Evolutionary conservation across 2,329 filamentous ascomycete species (phyloP), one percentile per base, ranked within the genome.

Genomic region (Myriosclerotinia duriaeana): DNA sequence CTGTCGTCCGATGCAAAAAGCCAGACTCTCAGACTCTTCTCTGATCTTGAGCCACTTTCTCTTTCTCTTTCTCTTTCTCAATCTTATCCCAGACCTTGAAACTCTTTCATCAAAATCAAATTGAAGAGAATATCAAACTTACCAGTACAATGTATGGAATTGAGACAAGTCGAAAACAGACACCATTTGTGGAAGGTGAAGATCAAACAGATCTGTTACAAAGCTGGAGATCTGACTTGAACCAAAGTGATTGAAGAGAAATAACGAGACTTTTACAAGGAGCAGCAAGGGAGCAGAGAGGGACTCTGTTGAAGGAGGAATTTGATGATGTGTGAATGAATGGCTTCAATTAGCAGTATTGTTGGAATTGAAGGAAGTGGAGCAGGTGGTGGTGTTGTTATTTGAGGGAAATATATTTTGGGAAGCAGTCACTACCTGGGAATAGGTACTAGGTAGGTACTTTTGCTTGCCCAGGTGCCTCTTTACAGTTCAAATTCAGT

Each of bases 241-340:
- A 50, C 58, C 40, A 52, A 30, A 26, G 20, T 8, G 46, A 40
- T 61, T 22, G 58, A 40, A 50, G 46, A 20, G 44, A 40, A 48
- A 61, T 38, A 50, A 61, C 5, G 44, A 50, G 44, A 50, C n/a
- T 26, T 50, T 50, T 8, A 50, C n/a, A 38, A 61, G 34, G 44
- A 48, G 34, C 26, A 26, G 58, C 58, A 50, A 61, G 14, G 14
- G 50, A 22, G 9, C 14, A 61, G 58, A 61, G 58, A 22, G 44
- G 17, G 8, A 42, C 44, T 60, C 58, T 50, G 30, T 48, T 50
- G 30, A 12, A 50, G n/a, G 44, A 38, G 12, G 14, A 14, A 5
- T 26, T 38, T 36, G n/a, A 36, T 38, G 58, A 20, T 55, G 20
- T 40, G 53, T 15, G 53, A 22, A 40, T 26, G 58, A 26, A 38